Conservation (phyloP, 2,329 filamentous ascomycete genomes). For the Lachnellula arida region DNA sequence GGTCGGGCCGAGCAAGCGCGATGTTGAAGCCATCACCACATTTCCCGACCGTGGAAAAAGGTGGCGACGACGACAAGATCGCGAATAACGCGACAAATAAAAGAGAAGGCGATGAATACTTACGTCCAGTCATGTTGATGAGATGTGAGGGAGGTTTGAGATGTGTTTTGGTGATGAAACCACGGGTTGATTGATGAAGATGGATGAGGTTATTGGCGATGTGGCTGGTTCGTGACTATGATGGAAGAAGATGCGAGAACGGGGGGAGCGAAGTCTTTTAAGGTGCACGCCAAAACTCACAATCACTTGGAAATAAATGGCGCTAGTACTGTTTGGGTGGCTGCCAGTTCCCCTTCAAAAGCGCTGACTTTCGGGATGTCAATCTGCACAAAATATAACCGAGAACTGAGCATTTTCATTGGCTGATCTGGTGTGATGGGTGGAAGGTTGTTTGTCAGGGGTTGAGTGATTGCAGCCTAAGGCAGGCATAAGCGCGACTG, state of each 20-base stretch:
- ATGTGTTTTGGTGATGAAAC: constrained; percentile 10
- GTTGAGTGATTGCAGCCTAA: too few species aligned
- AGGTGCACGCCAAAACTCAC: not conserved
- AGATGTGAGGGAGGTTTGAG: constrained; percentile 21
- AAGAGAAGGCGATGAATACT: constrained; percentile 33
- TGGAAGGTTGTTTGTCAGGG: too few species aligned
- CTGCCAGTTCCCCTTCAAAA: too few species aligned
- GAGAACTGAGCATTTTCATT: too few species aligned
- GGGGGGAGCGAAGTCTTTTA: constrained; percentile 2
- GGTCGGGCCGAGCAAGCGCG: constrained; percentile 14
- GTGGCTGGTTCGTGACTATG: too few species aligned
- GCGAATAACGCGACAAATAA: not conserved
- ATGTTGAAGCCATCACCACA: constrained; percentile 21
- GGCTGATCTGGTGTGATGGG: too few species aligned
- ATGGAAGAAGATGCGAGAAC: too few species aligned
- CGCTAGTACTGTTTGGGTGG: not conserved
- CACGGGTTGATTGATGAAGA: constrained; percentile 11
- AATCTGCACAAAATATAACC: too few species aligned
- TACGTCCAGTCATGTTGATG: constrained; percentile 55
- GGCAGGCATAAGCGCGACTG: too few species aligned
- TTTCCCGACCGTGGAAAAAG: constrained; percentile 23
- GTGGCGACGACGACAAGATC: constrained; percentile 17
- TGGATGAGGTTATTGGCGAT: constrained; percentile 38
- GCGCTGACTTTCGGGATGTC: too few species aligned
- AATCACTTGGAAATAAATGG: constrained; percentile 2